Percentiles rank a stretch among this genome's conserved stretches.
Evolutionary conservation across 169 alveolate species (phyloP).

Genomic region (Plasmodium sp.): DNA sequence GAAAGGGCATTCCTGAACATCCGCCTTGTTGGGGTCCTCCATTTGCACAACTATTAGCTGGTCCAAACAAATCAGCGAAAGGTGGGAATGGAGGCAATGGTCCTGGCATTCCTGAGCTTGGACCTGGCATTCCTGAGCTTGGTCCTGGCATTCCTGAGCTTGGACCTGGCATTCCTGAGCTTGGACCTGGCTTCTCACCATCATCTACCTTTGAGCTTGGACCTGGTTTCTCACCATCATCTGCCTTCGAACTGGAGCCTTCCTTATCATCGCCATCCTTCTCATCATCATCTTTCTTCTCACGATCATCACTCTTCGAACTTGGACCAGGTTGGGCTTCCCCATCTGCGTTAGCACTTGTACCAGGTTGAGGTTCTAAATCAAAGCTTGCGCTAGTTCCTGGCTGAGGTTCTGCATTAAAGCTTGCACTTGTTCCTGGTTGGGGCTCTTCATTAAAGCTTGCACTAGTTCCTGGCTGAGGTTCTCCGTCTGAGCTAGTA

Average conservation of each 20-base stretch:
- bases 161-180: neutral
- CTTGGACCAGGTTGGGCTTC: neutral
- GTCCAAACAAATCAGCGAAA: neutral
- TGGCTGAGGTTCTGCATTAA: neutral
- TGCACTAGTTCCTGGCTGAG: neutral
- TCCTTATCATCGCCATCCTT: neutral
- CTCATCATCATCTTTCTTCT: neutral
- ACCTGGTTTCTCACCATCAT: neutral
- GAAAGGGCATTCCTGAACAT: too few species aligned
- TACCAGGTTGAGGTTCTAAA: neutral
- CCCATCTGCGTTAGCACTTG: neutral
- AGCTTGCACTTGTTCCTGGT: neutral
- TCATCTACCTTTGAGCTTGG: neutral
- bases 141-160: neutral
- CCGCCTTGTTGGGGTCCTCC: too few species aligned
- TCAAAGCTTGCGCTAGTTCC: neutral
- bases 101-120: neutral
- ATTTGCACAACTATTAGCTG: too few species aligned
- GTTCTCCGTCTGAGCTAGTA: neutral
- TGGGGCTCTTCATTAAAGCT: neutral
- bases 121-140: neutral
- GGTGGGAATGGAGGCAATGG: neutral
- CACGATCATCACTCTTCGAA: neutral
- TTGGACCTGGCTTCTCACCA: neutral
- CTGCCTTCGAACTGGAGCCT: neutral